These are phyloP conservation scores for Acer campestre DNA, from an alignment of 345 rosid genomes.

Conservation along the genomic window DNA sequence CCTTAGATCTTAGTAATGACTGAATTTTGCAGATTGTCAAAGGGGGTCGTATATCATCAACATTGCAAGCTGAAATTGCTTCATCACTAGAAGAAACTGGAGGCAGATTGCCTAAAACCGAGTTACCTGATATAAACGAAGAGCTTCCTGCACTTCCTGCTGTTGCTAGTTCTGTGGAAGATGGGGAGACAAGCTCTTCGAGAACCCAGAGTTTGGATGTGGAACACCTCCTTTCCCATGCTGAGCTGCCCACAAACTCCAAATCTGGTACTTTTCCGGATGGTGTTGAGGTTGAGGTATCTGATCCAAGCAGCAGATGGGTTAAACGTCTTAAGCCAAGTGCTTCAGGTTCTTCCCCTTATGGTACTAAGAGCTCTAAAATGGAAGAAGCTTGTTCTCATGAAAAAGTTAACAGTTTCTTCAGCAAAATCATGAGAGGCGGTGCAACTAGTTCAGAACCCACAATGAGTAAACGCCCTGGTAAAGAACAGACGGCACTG, in stretches of 20 bases:
- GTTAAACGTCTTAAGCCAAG: constrained; percentile 73
- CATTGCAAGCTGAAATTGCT: constrained; percentile 25
- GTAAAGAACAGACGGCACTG: constrained; percentile 23
- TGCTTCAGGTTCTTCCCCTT: constrained; percentile 34
- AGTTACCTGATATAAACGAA: constrained; percentile 53
- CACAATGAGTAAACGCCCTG: constrained; percentile 26
- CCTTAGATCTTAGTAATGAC: not conserved
- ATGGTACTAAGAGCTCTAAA: constrained; percentile 47
- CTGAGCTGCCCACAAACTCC: constrained; percentile 36
- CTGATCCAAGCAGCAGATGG: constrained; percentile 67
- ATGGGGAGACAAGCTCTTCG: constrained; percentile 60
- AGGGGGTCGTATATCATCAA: constrained; percentile 15
- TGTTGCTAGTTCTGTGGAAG: constrained; percentile 34
- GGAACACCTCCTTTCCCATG: constrained; percentile 43
- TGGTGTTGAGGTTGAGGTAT: constrained; percentile 21
- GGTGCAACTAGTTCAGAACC: constrained; percentile 39
- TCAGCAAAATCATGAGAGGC: constrained; percentile 35
- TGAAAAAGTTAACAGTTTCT: constrained; percentile 40
- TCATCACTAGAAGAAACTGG: constrained; percentile 30
- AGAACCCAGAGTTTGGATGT: constrained; percentile 75
- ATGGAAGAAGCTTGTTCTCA: constrained; percentile 43
- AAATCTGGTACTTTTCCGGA: constrained; percentile 37
- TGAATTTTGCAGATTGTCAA: constrained; percentile 33
- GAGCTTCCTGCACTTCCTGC: constrained; percentile 44
- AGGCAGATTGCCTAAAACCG: constrained; percentile 25